Base-by-base conservation (phyloP, 2,329 filamentous ascomycete genomes). In the Coniochaeta prunicola region DNA sequence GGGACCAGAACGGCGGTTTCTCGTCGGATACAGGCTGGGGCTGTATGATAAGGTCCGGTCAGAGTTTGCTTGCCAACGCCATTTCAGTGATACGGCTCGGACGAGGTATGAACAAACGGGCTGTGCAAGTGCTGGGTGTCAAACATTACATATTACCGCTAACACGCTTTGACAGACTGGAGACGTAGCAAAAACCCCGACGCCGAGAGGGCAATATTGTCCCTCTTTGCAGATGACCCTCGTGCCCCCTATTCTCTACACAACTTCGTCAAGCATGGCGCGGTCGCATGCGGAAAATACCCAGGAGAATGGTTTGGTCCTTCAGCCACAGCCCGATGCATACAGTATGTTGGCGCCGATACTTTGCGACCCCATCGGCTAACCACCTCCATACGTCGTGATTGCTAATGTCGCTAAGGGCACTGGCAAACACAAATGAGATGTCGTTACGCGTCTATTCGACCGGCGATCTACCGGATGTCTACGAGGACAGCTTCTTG, bases 291-390 rank as follows among this genome's bases (percentile, higher is more conserved):
- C 72, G 92, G 91, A 4, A 97, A 96, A 73, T 90, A 96, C 68
- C 94, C 94, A 0, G 94, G 94, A 38, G 91, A 97, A 74, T 99
- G 94, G 94, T 99, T 99, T 74, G 94, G 94, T 0, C 94, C 94
- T n/a, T 97, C 92, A 19, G 94, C 94, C 7, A 96, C 94, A 10
- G 92, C 94, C 53, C 86, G 88, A 59, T 97, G 94, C 72, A 97
- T 99, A 64, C 88, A 94, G 92, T 96, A 77, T 71, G 89, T 74
- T 28, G 48, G n/a, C 17, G 40, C 28, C 17, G 21, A 24, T 12
- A 12, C 33, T 9, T 6, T 40, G 19, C 19, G 19, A 12, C 13
- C 53, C 19, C 17, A 13, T n/a, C 19, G 36, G 15, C 15, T n/a
- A 17, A 38, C 15, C 4, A 45, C 2, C 24, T 38, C 4, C 31